These are phyloP conservation scores for Sclerotinia trifoliorum DNA, from an alignment of 2,329 filamentous ascomycete genomes.

Conservation along the genomic window DNA sequence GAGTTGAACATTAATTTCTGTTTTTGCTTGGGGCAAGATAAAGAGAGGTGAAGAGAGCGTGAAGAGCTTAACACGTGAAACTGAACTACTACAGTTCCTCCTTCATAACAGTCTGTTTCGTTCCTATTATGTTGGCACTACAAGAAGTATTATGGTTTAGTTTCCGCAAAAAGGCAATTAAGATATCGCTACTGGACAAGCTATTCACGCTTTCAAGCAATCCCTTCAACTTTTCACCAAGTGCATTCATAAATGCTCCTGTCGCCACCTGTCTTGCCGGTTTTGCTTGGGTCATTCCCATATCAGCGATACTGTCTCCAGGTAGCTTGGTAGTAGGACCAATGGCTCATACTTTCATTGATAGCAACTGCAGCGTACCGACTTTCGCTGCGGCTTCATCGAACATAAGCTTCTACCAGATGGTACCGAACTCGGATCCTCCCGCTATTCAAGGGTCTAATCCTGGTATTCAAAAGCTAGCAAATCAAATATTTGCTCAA, in stretches of 20 bases:
- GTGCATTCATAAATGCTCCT: slow-evolving; percentile 5
- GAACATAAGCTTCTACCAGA: neutral
- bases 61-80: too few relatives aligned
- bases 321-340: neutral
- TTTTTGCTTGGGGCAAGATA: too few relatives aligned
- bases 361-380: neutral
- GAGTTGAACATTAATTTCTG: too few relatives aligned
- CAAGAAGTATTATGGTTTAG: slow-evolving; percentile 10
- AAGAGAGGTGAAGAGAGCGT: too few relatives aligned
- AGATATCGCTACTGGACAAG: slow-evolving; percentile 7
- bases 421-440: neutral
- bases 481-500: slow-evolving; percentile 7
- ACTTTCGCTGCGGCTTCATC: neutral
- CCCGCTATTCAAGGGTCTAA: slow-evolving; percentile 1
- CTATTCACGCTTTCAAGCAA: neutral
- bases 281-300: slow-evolving; percentile 3
- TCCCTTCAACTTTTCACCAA: neutral
- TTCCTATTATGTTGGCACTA: neutral
- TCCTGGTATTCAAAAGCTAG: neutral
- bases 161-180: neutral
- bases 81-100: too few relatives aligned
- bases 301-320: slow-evolving; percentile 8
- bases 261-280: neutral
- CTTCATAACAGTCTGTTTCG: too few relatives aligned
- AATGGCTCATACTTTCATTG: neutral